Evolutionary conservation across 2,329 filamentous ascomycete species (phyloP), one percentile per base, ranked within the genome.

Genomic region (Nemania sp.): DNA sequence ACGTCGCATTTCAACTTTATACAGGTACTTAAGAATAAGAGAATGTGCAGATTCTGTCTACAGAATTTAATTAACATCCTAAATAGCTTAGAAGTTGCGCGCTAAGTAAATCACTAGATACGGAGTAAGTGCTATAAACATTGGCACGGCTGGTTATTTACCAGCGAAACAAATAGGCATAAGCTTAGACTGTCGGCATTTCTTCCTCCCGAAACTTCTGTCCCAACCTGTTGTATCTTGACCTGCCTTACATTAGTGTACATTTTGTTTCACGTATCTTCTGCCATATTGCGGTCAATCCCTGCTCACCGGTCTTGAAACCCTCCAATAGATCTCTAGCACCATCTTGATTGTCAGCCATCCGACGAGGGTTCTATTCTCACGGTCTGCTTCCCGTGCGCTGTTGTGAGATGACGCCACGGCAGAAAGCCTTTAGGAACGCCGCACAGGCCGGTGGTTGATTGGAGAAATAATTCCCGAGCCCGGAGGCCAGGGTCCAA

Each of bases 231-330:
- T 30, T 31, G 33, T 19, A n/a, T n/a, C n/a, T n/a, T n/a, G n/a
- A n/a, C n/a, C n/a, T n/a, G n/a, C n/a, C n/a, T n/a, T n/a, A n/a
- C n/a, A n/a, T n/a, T n/a, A n/a, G n/a, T n/a, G n/a, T n/a, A n/a
- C n/a, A n/a, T n/a, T n/a, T n/a, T 37, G 52, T 54, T 44, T 42
- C 23, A 50, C 34, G 15, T 24, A 30, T 6, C 26, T 19, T 30
- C n/a, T 19, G 17, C n/a, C 19, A 14, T 19, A 44, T 34, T 40
- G 40, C 28, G 34, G 28, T 33, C 12, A 42, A 42, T 47, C 42
- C 47, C 20, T 41, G 52, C 19, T 47, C 42, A 51, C 52, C 47
- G 52, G 47, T 47, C 41, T 55, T 22, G 20, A 54, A n/a, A n/a
- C n/a, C 28, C n/a, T 45, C 17, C 26, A 28, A 23, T 45, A 6